Base-by-base conservation (phyloP, 129 eudicot genomes). In the Lactuca sativa region DNA sequence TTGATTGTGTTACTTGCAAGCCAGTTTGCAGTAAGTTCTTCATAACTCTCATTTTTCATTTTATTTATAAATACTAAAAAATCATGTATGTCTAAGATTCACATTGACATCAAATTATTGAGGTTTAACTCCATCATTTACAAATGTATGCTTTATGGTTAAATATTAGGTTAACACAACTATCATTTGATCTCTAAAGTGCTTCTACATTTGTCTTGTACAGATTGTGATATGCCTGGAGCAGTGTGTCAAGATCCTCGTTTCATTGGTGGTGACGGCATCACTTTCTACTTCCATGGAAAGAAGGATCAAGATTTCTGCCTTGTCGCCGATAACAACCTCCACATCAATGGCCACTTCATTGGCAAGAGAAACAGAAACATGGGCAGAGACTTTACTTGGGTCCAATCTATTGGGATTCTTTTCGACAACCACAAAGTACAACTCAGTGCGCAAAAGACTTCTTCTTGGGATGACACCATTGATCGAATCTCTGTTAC, bases 201-300 rank as follows among this genome's bases (percentile, higher is more conserved):
- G 49, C 11, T 9, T n/a, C 56, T 69, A 41, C 2, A 12, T 54
- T 33, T 53, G 13, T 64, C 7, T 59, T 41, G 25, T 6, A 82
- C 80, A 86, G 96, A 71, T 7, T 89, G 96, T 59, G 90, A 86
- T 58, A 79, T 70, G 81, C 90, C 90, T 0, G 92, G 92, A 56
- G 92, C 92, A 52, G 90, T 83, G 34, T 85, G 96, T 66, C 91
- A 88, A 85, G 95, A 88, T 51, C 96, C 96, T 54, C 86, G 89
- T n/a, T 89, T 89, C 71, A 78, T 86, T 7, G 96, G 92, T 41
- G 90, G 85, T 1, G 90, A 89, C 57, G 96, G 96, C 73, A 74
- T 89, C 80, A 84, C 96, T 53, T 89, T 89, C 86, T 86, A 89
- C 77, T 88, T 88, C 83, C 89, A 88, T 9, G 88, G 89, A 18